phyloP scores from a whole-genome alignment of 2,329 filamentous ascomycete species.

The Aureobasidium lini region DNA sequence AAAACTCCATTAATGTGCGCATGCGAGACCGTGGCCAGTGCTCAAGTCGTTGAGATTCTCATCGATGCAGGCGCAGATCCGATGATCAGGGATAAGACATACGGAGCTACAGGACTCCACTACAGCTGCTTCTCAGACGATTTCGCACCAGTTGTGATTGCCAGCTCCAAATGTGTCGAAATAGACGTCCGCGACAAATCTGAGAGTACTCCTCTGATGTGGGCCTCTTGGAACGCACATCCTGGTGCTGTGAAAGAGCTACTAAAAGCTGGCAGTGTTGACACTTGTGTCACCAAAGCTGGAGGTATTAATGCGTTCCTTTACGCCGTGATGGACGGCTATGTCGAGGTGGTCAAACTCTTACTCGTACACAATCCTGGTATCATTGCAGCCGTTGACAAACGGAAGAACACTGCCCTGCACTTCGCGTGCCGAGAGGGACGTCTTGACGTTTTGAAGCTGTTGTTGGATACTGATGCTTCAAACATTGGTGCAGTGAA shows the following conservation, averaged over 20 bases:
- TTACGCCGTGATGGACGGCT: background rate
- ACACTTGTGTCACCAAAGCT: background rate
- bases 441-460: no score
- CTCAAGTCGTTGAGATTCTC: background rate
- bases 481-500: background rate
- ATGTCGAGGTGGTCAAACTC: background rate
- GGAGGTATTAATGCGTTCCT: background rate
- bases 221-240: background rate
- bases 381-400: background rate
- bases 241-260: background rate
- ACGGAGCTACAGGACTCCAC: background rate
- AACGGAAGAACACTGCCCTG: background rate
- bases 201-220: background rate
- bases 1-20: background rate
- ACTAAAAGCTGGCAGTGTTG: background rate
- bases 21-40: background rate
- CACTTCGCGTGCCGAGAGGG: background rate
- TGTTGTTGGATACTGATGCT: background rate
- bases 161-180: background rate
- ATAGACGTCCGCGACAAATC: background rate
- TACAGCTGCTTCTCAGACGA: background rate
- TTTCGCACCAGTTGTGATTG: background rate
- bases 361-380: background rate
- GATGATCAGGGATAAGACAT: background rate
- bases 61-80: background rate